Base-by-base conservation (phyloP, 1,284 basidiomycete genomes). In the Schizopora paradoxa region DNA sequence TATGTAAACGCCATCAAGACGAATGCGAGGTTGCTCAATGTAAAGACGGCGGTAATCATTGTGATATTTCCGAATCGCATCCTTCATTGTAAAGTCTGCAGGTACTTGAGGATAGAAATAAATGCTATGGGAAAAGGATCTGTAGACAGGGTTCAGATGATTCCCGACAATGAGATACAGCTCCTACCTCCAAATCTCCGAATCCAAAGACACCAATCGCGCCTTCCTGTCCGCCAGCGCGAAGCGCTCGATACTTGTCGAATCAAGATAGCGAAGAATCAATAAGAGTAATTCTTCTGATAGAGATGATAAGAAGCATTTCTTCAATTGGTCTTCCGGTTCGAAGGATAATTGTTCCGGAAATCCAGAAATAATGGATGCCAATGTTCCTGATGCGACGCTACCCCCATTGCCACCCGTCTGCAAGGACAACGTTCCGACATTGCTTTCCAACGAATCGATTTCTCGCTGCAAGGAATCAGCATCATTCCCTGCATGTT, bases 1-100 rank as follows among this genome's bases (percentile, higher is more conserved):
- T 48, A 95, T 93, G 61, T 93, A 94, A 13, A 91, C 81, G 4
- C 91, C 91, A 53, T 94, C 91, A 54, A 86, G 64, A 33, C 91
- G 78, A 29, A 94, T 61, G 27, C 91, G 76, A 11, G 91, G 90
- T 52, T 89, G 83, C 59, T 91, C 85, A 34, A 94, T 76, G 59
- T 79, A 87, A 4, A 86, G 64, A 19, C 82, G 79, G 29, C 91
- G 74, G 65, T 81, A 90, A 60, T 90, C 79, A 39, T 66, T 73
- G 39, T 64, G 60, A 59, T 80, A 82, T 31, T 65, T 64, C 21
- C 71, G 61, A 5, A 80, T 66, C 13, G 88, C 64, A 2, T 67
- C 60, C 26, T 66, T 58, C 41, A 85, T 54, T 13, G 66, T 60
- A 27, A 74, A 64, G 21, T 70, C 62, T 29, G 73, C 67, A 2